Evolutionary conservation across 768 basidiomycete species (phyloP).

Genomic region (Agrocybe praecox): DNA sequence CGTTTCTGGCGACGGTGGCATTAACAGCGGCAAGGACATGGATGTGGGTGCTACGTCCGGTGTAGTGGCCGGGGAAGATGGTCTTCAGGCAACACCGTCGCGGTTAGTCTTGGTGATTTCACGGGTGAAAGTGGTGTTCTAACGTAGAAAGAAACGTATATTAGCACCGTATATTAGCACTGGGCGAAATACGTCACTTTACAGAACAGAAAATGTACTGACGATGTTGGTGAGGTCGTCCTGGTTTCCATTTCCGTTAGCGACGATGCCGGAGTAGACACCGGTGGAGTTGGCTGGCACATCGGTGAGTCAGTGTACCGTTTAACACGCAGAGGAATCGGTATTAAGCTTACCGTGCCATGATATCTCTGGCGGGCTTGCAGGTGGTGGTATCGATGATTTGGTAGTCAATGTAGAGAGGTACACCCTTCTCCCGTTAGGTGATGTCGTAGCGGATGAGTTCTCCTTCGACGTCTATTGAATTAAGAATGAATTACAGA

Average conservation of each 20-base stretch:
- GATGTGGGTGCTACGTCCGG: slow-evolving; percentile 8
- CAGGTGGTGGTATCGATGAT: slow-evolving; percentile 11
- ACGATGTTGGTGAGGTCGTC: slow-evolving; percentile 8
- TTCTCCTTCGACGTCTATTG: slow-evolving; percentile 6
- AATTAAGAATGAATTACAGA: not conserved
- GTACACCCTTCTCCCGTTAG: slow-evolving; percentile 6
- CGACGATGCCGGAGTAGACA: slow-evolving; percentile 11
- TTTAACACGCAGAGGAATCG: not conserved
- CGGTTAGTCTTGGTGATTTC: slow-evolving; percentile 10
- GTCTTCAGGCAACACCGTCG: slow-evolving; percentile 8
- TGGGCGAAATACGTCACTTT: too few relatives aligned
- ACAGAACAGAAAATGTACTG: not conserved
- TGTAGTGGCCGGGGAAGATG: slow-evolving; percentile 10
- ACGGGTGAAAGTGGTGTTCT: slow-evolving; percentile 9
- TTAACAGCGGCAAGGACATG: slow-evolving; percentile 10
- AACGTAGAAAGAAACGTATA: not conserved
- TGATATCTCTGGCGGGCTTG: slow-evolving; percentile 1
- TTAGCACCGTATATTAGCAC: too few relatives aligned
- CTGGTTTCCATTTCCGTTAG: slow-evolving; percentile 1
- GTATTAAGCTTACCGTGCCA: slow-evolving; percentile 6
- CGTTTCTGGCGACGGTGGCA: slow-evolving; percentile 7
- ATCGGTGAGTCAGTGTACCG: not conserved
- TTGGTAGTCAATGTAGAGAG: slow-evolving; percentile 6
- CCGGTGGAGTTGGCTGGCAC: slow-evolving; percentile 13
- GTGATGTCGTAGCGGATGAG: slow-evolving; percentile 8